These are phyloP conservation scores for Elsinoe fawcettii DNA, from an alignment of 2,329 filamentous ascomycete species.

Conservation along the genomic window DNA sequence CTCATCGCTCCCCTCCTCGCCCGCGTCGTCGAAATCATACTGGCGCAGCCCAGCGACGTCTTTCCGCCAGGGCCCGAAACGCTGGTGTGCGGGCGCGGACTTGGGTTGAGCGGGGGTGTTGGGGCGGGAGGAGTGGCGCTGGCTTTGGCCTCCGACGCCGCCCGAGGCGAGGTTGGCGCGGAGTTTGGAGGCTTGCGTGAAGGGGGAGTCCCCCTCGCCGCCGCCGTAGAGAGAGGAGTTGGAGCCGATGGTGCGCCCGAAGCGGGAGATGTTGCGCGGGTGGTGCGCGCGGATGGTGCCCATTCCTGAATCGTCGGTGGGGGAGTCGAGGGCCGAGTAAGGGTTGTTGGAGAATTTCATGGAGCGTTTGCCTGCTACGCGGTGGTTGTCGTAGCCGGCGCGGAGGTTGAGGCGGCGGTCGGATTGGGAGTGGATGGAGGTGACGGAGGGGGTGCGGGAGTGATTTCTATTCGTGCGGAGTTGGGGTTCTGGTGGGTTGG, in stretches of 20 bases:
- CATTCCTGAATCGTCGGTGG: conserved; percentile 28
- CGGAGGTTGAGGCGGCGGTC: conserved; percentile 51
- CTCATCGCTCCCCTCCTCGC: conserved; percentile 67
- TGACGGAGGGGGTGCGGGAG: conserved; percentile 88
- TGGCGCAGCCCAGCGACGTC: conserved; percentile 52
- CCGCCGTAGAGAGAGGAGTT: conserved; percentile 58
- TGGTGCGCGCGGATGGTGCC: conserved; percentile 49
- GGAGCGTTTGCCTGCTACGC: conserved; percentile 70
- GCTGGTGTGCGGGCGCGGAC: conserved; percentile 38
- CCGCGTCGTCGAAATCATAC: conserved; percentile 65
- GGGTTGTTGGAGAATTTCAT: conserved; percentile 91
- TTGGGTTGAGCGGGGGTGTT: conserved; percentile 55
- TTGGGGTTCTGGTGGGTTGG: conserved; percentile 65
- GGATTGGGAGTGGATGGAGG: conserved; percentile 64
- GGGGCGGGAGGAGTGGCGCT: conserved; percentile 58
- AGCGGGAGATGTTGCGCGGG: conserved; percentile 73
- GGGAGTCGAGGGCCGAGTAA: conserved; percentile 54
- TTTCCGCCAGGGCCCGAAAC: conserved; percentile 34
- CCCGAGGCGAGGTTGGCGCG: conserved; percentile 46
- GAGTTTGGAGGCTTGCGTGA: conserved; percentile 62
- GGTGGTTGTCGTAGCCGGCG: conserved; percentile 52
- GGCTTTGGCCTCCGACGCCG: conserved; percentile 43
- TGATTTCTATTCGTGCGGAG: conserved; percentile 68
- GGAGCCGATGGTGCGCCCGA: conserved; percentile 59
- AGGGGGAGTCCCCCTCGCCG: conserved; percentile 55